Percentiles rank a stretch among this genome's conserved stretches.
Evolutionary conservation across 2,329 filamentous ascomycete species (phyloP).

Genomic region (Aspergillus pseudoterreus): DNA sequence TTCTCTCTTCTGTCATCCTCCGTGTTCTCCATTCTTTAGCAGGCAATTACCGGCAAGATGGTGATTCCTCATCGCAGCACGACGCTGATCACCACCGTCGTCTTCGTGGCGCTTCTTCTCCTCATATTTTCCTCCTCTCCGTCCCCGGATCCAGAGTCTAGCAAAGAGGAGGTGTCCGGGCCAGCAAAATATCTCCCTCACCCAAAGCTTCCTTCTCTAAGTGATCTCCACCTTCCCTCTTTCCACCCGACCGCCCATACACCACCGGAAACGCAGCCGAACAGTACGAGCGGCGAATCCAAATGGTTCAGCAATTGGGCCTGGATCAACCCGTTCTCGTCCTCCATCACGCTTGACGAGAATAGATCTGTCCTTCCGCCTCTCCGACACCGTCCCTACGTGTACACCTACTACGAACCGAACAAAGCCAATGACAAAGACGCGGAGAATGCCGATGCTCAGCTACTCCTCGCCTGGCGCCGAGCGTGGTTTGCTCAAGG

Average conservation of each 20-base stretch:
- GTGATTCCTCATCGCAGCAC: slow-evolving; percentile 42
- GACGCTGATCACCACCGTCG: slow-evolving; percentile 39
- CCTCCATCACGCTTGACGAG: slow-evolving; percentile 72
- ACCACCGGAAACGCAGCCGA: slow-evolving; percentile 63
- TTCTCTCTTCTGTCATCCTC: background rate
- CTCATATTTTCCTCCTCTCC: slow-evolving; percentile 44
- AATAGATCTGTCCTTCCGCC: slow-evolving; percentile 79
- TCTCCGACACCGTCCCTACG: slow-evolving; percentile 62
- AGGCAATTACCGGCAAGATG: slow-evolving; percentile 9
- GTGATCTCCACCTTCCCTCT: slow-evolving; percentile 58
- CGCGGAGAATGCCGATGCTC: slow-evolving; percentile 68
- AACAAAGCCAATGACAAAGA: slow-evolving; percentile 60
- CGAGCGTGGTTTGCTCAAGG: slow-evolving; percentile 94
- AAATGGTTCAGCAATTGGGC: slow-evolving; percentile 87
- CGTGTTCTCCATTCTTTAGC: background rate
- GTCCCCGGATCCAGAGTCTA: slow-evolving; percentile 15
- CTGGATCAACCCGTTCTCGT: slow-evolving; percentile 89
- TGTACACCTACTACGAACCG: slow-evolving; percentile 90
- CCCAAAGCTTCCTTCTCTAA: slow-evolving; percentile 43
- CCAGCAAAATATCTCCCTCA: slow-evolving; percentile 31
- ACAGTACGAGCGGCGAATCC: slow-evolving; percentile 73
- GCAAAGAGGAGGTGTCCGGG: slow-evolving; percentile 19
- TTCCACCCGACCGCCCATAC: slow-evolving; percentile 69
- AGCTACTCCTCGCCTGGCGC: slow-evolving; percentile 80
- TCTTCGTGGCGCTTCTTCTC: slow-evolving; percentile 41